Evolutionary conservation across 2,329 filamentous ascomycete species (phyloP).

Genomic region (Neonectria punicea): DNA sequence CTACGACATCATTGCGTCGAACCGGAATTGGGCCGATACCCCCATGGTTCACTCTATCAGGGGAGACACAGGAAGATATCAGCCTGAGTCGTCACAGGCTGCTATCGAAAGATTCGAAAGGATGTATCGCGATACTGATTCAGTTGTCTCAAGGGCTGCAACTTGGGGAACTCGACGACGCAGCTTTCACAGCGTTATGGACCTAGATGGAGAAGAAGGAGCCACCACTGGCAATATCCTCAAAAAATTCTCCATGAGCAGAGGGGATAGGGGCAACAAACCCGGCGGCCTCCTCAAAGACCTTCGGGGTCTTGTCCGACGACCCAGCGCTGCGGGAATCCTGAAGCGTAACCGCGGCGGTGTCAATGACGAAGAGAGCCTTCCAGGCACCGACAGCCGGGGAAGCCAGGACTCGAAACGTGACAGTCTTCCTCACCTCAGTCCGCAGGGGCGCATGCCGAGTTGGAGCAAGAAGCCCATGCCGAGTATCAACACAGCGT

Average conservation of each 20-base stretch:
- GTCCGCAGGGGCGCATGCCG: constrained; percentile 60
- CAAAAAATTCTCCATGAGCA: constrained; percentile 68
- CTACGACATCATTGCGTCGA: constrained; percentile 59
- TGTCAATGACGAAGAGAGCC: constrained; percentile 46
- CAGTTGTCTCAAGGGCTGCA: constrained; percentile 70
- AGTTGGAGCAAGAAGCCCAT: constrained; percentile 64
- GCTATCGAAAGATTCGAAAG: constrained; percentile 64
- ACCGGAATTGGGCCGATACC: constrained; percentile 61
- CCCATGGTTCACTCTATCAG: constrained; percentile 60
- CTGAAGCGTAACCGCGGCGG: constrained; percentile 61
- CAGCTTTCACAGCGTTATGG: constrained; percentile 68
- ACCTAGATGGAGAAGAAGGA: constrained; percentile 65
- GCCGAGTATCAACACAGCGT: constrained; percentile 68
- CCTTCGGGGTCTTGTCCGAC: constrained; percentile 61
- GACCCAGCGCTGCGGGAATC: constrained; percentile 56
- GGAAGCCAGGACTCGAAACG: constrained; percentile 46
- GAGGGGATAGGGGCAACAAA: constrained; percentile 59
- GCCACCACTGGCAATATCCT: constrained; percentile 69
- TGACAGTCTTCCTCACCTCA: constrained; percentile 57
- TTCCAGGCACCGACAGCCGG: constrained; percentile 46
- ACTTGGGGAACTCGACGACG: constrained; percentile 77
- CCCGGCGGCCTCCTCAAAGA: constrained; percentile 59
- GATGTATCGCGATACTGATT: constrained; percentile 65
- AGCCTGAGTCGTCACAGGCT: constrained; percentile 62
- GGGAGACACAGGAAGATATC: constrained; percentile 46